phyloP scores from a whole-genome alignment of 208 protist genomes.

The Trypanosomatidae sp. region DNA sequence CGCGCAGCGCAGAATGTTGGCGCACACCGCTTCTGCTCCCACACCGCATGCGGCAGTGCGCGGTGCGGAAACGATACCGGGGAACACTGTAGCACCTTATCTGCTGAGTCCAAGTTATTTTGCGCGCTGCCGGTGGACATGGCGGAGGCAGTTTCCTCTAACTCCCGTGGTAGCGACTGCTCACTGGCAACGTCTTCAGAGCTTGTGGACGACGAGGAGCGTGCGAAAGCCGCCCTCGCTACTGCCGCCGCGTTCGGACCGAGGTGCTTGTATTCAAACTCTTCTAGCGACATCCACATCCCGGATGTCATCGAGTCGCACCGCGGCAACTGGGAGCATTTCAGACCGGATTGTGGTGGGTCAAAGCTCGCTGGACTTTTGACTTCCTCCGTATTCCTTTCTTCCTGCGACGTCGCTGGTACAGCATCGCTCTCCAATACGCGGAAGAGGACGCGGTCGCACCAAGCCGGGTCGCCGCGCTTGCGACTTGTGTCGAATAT shows the following conservation, averaged over 20 bases:
- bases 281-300: constrained; percentile 9
- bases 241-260: not conserved
- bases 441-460: constrained; percentile 88
- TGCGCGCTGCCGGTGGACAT: constrained; percentile 10
- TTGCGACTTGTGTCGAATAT: constrained; percentile 84
- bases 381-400: not conserved
- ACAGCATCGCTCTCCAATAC: constrained; percentile 21
- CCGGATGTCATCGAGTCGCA: not conserved
- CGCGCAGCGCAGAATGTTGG: constrained; percentile 36
- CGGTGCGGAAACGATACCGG: not conserved
- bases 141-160: constrained; percentile 2
- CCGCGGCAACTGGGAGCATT: not conserved
- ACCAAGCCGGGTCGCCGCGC: constrained; percentile 86
- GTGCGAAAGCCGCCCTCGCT: too few relatives aligned
- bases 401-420: not conserved
- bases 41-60: constrained; percentile 10
- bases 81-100: not conserved
- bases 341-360: not conserved
- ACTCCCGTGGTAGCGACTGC: not conserved
- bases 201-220: constrained; percentile 5
- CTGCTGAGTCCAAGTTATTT: constrained; percentile 2
- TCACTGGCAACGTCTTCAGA: not conserved
- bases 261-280: not conserved
- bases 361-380: not conserved
- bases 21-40: constrained; percentile 23